phyloP scores from a whole-genome alignment of 352 stramenopile species.

The Globisporangium paroecandrum region DNA sequence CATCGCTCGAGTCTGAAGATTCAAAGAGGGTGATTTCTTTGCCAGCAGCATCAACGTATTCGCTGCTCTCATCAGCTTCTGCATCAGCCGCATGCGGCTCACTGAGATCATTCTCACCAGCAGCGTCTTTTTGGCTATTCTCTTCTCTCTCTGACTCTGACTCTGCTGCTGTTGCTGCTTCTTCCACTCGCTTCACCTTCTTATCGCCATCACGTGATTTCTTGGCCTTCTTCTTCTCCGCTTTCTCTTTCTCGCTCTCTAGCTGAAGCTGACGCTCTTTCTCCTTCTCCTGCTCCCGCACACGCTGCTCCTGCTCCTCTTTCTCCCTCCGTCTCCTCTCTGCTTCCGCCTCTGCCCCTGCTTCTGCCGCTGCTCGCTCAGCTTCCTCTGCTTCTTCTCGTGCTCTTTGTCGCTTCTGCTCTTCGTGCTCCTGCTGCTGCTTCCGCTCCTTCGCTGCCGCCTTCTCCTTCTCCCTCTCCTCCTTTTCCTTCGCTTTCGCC shows the following conservation, averaged over 20 bases:
- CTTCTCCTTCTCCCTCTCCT: constrained; percentile 34
- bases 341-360: constrained; percentile 20
- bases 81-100: too few relatives aligned
- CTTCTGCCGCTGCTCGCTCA: constrained; percentile 34
- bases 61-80: too few relatives aligned
- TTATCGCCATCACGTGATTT: background rate
- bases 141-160: constrained; percentile 17
- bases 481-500: constrained; percentile 19
- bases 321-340: constrained; percentile 16
- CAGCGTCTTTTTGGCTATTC: background rate
- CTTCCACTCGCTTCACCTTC: background rate
- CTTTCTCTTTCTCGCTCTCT: background rate
- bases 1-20: background rate
- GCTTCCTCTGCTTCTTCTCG: constrained; percentile 20
- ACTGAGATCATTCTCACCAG: background rate
- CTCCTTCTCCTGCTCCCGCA: constrained; percentile 25
- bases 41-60: background rate
- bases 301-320: constrained; percentile 26
- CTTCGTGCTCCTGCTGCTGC: constrained; percentile 23
- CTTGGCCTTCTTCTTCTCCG: background rate
- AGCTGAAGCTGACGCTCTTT: constrained; percentile 7
- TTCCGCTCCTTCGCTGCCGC: constrained; percentile 15
- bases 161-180: constrained; percentile 19
- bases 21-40: background rate
- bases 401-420: constrained; percentile 21